phyloP scores from a whole-genome alignment of 305 asterid species.

The Fraxinus albicans region DNA sequence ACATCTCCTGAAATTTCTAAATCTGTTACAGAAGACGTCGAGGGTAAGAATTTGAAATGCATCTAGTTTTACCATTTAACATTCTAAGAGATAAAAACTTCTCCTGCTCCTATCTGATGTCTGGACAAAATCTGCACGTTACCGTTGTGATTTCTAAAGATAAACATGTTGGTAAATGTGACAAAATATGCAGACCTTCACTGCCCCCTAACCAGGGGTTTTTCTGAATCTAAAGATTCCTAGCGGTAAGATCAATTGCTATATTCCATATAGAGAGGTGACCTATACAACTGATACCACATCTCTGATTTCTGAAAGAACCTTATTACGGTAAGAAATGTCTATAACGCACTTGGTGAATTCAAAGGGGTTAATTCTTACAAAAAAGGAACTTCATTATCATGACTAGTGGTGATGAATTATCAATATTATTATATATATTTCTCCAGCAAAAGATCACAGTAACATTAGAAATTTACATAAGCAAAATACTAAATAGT shows the following conservation, averaged over 20 bases:
- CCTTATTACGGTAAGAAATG: background rate
- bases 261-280: background rate
- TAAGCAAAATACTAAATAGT: background rate
- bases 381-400: background rate
- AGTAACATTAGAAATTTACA: background rate
- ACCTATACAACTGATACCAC: background rate
- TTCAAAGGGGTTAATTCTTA: background rate
- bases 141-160: constrained; percentile 2
- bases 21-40: constrained; percentile 51
- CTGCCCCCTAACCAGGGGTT: background rate
- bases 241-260: background rate
- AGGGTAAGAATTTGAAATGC: constrained; percentile 36
- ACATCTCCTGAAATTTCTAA: constrained; percentile 27
- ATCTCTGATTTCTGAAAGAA: background rate
- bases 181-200: background rate
- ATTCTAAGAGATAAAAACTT: background rate
- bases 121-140: background rate
- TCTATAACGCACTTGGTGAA: background rate
- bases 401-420: background rate
- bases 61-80: background rate
- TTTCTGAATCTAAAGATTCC: background rate
- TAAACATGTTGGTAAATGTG: background rate
- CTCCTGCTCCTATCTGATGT: background rate
- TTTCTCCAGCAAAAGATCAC: background rate
- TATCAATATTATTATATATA: background rate